A percentile compares a stretch with the other conserved stretches of the same genome.
These are phyloP conservation scores for Fraxinus platypoda DNA, from an alignment of 305 asterid genomes.

Conservation along the genomic window DNA sequence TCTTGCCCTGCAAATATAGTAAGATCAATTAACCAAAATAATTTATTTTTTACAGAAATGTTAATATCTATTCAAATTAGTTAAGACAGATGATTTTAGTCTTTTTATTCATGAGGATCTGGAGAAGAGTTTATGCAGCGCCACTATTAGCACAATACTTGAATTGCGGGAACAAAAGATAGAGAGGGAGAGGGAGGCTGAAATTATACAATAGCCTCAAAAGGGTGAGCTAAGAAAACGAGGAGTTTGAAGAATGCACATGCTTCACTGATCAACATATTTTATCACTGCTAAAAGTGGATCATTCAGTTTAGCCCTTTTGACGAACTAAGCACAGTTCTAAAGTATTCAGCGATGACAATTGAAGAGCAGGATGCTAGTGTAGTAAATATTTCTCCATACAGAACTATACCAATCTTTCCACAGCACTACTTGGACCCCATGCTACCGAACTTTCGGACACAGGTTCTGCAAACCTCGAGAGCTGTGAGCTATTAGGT, in stretches of 20 bases:
- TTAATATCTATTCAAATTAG: not conserved
- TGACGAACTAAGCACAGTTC: not conserved
- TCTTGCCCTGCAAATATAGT: slow-evolving; percentile 57
- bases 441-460: slow-evolving; percentile 57
- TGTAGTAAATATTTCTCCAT: not conserved
- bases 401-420: slow-evolving; percentile 64
- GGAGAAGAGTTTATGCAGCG: slow-evolving; percentile 12
- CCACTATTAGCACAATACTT: not conserved
- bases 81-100: not conserved
- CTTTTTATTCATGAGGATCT: not conserved
- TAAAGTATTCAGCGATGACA: not conserved
- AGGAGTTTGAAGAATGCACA: not conserved
- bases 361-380: slow-evolving; percentile 1
- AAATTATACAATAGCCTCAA: not conserved
- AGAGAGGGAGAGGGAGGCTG: not conserved
- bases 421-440: slow-evolving; percentile 57
- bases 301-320: not conserved
- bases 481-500: slow-evolving; percentile 86
- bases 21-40: not conserved
- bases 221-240: not conserved
- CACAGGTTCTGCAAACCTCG: slow-evolving; percentile 86
- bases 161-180: not conserved
- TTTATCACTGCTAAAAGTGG: not conserved
- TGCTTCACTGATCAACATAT: not conserved
- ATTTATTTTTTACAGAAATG: not conserved